Conservation (phyloP, 2,329 filamentous ascomycete species). For the Aspergillus fischeri region DNA sequence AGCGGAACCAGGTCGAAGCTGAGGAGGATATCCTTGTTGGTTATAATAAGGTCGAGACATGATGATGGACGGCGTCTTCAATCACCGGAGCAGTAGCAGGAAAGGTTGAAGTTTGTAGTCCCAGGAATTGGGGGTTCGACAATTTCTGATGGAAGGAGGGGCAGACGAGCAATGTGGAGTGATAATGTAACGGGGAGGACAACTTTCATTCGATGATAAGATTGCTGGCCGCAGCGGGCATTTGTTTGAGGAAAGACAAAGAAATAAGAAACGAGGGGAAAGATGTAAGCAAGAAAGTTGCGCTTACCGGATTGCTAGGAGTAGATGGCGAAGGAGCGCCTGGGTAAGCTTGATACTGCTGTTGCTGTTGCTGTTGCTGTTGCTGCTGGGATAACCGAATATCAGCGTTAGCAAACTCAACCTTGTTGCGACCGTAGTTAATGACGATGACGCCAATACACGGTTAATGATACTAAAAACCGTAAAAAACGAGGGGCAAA, state of each 20-base stretch:
- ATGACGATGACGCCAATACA: slow-evolving; percentile 18
- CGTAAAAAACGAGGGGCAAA: slow-evolving; percentile 5
- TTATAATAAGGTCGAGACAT: slow-evolving; percentile 36
- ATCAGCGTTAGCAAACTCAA: background rate
- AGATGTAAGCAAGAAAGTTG: slow-evolving; percentile 10
- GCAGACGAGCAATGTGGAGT: slow-evolving; percentile 4
- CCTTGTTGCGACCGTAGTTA: background rate
- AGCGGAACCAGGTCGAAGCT: slow-evolving; percentile 27
- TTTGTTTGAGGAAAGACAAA: slow-evolving; percentile 4
- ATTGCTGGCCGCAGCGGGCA: slow-evolving; percentile 1
- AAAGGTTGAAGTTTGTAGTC: slow-evolving; percentile 3
- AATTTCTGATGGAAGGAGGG: slow-evolving; percentile 1
- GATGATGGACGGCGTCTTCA: slow-evolving; percentile 14
- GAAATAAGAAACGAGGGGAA: slow-evolving; percentile 1
- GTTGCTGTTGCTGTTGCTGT: background rate
- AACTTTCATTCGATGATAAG: slow-evolving; percentile 11
- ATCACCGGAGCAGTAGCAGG: slow-evolving; percentile 9
- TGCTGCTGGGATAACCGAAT: background rate
- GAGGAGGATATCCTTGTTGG: slow-evolving; percentile 33
- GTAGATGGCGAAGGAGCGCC: slow-evolving; percentile 31
- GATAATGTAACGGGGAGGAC: background rate
- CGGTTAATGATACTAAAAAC: background rate
- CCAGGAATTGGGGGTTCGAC: slow-evolving; percentile 4
- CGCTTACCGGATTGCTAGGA: slow-evolving; percentile 35
- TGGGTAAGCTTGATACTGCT: slow-evolving; percentile 53